These are phyloP conservation scores for Coemansia pectinata DNA, from an alignment of 192 early-diverging fungal genomes.

Conservation along the genomic window DNA sequence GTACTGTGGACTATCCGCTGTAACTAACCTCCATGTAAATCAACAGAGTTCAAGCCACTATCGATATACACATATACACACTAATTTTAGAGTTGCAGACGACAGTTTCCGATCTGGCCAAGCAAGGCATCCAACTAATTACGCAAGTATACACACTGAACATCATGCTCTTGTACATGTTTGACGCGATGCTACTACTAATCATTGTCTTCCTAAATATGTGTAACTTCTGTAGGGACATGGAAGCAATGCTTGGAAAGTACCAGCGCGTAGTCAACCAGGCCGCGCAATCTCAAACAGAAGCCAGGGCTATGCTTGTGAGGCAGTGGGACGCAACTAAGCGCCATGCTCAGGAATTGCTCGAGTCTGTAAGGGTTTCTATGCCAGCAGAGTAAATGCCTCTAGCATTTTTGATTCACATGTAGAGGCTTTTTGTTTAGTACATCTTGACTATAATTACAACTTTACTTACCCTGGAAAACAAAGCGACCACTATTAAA, in stretches of 20 bases:
- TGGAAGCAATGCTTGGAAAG: constrained; percentile 23
- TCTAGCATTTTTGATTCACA: neutral
- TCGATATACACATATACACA: too few species aligned
- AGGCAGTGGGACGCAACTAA: constrained; percentile 19
- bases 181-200: neutral
- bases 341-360: constrained; percentile 6
- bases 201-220: neutral
- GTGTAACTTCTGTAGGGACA: constrained; percentile 19
- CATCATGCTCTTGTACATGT: neutral
- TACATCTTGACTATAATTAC: neutral
- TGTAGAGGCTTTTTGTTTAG: neutral
- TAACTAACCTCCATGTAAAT: neutral
- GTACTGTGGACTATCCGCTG: neutral
- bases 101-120: constrained; percentile 4
- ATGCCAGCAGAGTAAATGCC: neutral
- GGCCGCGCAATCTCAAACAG: neutral
- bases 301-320: neutral
- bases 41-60: neutral
- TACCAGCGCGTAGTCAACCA: constrained; percentile 13
- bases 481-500: neutral
- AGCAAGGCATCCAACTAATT: constrained; percentile 8
- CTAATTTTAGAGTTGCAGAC: constrained; percentile 14
- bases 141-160: neutral
- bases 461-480: neutral
- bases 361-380: neutral